A percentile compares a stretch with the other conserved stretches of the same genome.
Conservation (phyloP, 495 filamentous ascomycete genomes). For the Neurospora sp. region DNA sequence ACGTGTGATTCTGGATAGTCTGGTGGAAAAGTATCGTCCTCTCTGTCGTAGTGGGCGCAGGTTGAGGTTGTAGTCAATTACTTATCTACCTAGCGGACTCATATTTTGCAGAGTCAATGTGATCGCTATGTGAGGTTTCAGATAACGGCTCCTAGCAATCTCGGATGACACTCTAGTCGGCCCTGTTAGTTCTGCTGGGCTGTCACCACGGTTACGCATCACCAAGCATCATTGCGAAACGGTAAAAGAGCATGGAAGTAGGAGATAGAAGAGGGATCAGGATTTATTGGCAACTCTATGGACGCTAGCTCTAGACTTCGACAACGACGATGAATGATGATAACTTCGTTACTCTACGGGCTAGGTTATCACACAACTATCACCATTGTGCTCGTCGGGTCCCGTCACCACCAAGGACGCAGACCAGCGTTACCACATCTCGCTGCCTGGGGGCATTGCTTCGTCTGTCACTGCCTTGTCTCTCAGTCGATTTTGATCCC, state of each 20-base stretch:
- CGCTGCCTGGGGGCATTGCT: not conserved
- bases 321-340: not conserved
- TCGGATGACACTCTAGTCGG: not conserved
- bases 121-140: not conserved
- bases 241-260: not conserved
- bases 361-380: not conserved
- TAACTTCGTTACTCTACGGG: not conserved
- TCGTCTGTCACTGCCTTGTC: not conserved
- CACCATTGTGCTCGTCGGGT: not conserved
- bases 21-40: not conserved
- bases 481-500: not conserved
- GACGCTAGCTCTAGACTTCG: not conserved
- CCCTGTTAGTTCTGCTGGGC: not conserved
- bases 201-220: not conserved
- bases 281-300: not conserved
- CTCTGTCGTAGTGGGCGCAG: rapidly evolving
- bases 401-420: not conserved
- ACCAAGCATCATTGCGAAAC: not conserved
- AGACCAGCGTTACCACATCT: not conserved
- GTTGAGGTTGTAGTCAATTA: not conserved
- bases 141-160: not conserved
- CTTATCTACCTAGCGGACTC: not conserved
- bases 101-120: not conserved
- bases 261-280: no score
- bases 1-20: not conserved